Conservation (phyloP, 768 basidiomycete genomes). For the Sporobolomyces roseus region DNA sequence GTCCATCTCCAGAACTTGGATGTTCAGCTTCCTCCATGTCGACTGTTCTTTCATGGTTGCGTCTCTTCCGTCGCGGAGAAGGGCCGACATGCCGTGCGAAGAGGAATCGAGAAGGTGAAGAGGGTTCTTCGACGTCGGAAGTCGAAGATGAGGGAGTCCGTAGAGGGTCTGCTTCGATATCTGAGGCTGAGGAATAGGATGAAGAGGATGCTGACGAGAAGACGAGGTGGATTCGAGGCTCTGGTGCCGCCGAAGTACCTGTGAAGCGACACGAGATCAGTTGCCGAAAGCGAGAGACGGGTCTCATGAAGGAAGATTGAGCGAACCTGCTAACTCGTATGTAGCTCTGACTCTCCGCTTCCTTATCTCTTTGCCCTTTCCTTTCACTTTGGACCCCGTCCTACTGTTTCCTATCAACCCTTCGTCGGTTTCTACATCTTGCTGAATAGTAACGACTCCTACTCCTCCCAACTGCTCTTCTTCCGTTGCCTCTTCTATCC, state of each 20-base stretch:
- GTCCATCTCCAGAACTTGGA: not conserved
- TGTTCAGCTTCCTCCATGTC: not conserved
- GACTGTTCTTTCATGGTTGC: not conserved
- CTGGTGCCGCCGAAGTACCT: slow-evolving; percentile 46
- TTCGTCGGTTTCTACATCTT: slow-evolving; percentile 1
- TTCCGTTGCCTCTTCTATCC: slow-evolving; percentile 9
- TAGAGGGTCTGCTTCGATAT: not conserved
- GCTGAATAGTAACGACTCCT: not conserved
- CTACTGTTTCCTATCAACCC: not conserved
- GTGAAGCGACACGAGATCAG: not conserved
- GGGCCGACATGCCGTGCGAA: slow-evolving; percentile 20
- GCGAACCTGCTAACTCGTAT: slow-evolving; percentile 51
- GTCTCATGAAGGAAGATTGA: not conserved
- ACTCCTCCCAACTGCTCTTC: slow-evolving; percentile 10
- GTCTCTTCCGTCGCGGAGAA: not conserved
- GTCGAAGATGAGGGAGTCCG: slow-evolving; percentile 6
- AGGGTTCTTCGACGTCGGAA: slow-evolving; percentile 8
- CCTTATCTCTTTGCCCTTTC: slow-evolving; percentile 8
- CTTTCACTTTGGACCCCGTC: not conserved
- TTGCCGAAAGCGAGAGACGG: too few relatives aligned
- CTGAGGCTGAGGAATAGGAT: slow-evolving; percentile 13
- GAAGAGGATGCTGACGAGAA: slow-evolving; percentile 39
- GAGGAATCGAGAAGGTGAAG: slow-evolving; percentile 28
- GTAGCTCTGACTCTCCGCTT: slow-evolving; percentile 49
- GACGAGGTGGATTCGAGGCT: slow-evolving; percentile 50